Base-by-base conservation (phyloP, 306 rosid genomes). In the Erythrophleum fordii region DNA sequence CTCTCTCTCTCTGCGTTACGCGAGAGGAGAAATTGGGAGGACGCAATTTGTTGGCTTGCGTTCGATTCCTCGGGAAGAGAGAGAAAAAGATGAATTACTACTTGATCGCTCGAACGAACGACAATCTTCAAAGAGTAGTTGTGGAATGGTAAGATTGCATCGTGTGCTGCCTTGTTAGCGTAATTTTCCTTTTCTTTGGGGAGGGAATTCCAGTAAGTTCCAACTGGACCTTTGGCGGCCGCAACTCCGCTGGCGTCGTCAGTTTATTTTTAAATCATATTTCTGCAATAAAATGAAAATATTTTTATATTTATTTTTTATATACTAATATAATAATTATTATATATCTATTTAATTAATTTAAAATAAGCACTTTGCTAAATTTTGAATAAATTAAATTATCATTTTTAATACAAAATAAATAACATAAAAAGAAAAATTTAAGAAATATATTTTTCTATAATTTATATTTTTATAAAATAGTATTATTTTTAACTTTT, bases 211-310 rank as follows among this genome's bases (percentile, higher is more conserved):
- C 58, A n/a, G n/a, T n/a, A 25, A 69, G 51, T 66, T 66, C 51
- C 72, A 39, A 16, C 72, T 39, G 0, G 51, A 11, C 72, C 39
- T 39, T 67, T 67, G 72, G 51, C 72, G 72, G 51, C 20, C 45
- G 51, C 51, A 18, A 8, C 51, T 10, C 1, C 18, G 51, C 51
- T 39, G 18, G 29, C 51, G n/a, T 39, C 49, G 11, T 20, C 51
- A 10, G 39, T 20, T 35, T 37, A n/a, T 37, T 52, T 66, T 66
- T 10, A 65, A 61, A 61, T 58, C 25, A 23, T 11, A 5, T 11
- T 12, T 10, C 8, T 4, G 6, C n/a, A n/a, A n/a, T n/a, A n/a
- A n/a, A n/a, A n/a, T n/a, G n/a, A n/a, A n/a, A n/a, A n/a, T n/a
- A n/a, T n/a, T n/a, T n/a, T n/a, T n/a, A n/a, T n/a, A n/a, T n/a